Base-by-base conservation (phyloP, 2,329 filamentous ascomycete species). In the Cadophora malorum region DNA sequence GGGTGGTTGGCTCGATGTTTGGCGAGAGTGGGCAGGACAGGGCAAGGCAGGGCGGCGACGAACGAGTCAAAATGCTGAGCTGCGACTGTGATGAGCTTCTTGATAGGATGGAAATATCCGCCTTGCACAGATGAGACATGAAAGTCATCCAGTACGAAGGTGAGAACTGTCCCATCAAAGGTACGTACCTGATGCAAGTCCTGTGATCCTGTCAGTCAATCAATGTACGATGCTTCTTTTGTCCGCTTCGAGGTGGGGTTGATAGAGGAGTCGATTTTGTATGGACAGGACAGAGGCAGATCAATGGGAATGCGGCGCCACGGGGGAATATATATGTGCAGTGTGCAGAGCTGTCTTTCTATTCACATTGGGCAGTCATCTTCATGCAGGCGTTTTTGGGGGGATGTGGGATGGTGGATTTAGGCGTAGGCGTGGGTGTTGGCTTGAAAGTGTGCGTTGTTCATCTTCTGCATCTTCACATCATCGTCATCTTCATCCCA, bases 401-500 rank as follows among this genome's bases (percentile, higher is more conserved):
- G 25, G 28, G 25, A 62, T 47, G 41, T 47, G 59, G 59, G 23
- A 61, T 45, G 38, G 12, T 14, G 23, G 6, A 16, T 45, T 49
- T 21, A 28, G 28, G 28, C 28, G 28, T 21, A 38, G 23, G 19
- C 55, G 21, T 59, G 55, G 59, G 23, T 35, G 59, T 23, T 53
- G 50, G 50, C 50, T 53, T 53, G 23, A 19, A 28, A n/a, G 31
- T 55, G 49, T 69, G 68, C 65, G 68, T 67, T 69, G 68, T 65
- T 58, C 63, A 33, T 21, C 41, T 16, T 28, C 56, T 25, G 12
- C 23, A 31, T 23, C 38, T 41, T 47, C 31, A 49, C 28, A 33
- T n/a, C 61, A 28, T 55, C 62, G n/a, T 31, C 62, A 47, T 23
- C 49, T 47, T 41, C 62, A 67, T 61, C 61, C 62, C 66, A 65